phyloP scores from a whole-genome alignment of 371 early-diverging fungal species.

The Mucor lusitanicus region DNA sequence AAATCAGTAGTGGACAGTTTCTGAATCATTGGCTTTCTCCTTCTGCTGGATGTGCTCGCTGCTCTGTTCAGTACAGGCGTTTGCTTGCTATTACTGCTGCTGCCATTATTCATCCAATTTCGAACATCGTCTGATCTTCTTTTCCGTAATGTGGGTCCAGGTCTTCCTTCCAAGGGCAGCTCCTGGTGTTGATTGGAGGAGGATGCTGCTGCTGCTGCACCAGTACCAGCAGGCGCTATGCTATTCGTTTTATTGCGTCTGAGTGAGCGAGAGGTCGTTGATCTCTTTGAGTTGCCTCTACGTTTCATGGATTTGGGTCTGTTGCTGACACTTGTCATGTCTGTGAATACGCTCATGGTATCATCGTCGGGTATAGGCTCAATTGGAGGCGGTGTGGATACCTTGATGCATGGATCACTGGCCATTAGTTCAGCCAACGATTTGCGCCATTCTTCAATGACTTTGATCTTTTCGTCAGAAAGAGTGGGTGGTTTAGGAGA shows the following conservation, averaged over 20 bases:
- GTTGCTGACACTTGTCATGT: slow-evolving; percentile 48
- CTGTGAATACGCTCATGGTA: slow-evolving; percentile 35
- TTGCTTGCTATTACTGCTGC: not conserved
- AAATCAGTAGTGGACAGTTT: not conserved
- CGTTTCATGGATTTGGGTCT: slow-evolving; percentile 24
- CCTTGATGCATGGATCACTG: slow-evolving; percentile 25
- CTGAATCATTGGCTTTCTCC: slow-evolving; percentile 16
- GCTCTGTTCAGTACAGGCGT: not conserved
- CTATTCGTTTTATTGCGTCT: slow-evolving; percentile 10
- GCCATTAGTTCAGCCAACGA: slow-evolving; percentile 48
- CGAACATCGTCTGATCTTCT: slow-evolving; percentile 47
- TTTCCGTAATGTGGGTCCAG: slow-evolving; percentile 24
- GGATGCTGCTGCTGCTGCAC: slow-evolving; percentile 5
- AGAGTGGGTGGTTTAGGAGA: slow-evolving; percentile 13
- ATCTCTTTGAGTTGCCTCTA: slow-evolving; percentile 16
- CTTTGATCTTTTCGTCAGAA: slow-evolving; percentile 37
- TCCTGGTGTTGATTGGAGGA: slow-evolving; percentile 16
- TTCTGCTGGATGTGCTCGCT: not conserved
- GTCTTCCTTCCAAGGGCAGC: slow-evolving; percentile 26
- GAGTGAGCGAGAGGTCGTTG: not conserved
- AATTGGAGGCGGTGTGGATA: slow-evolving; percentile 41
- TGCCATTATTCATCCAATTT: slow-evolving; percentile 35
- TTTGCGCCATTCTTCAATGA: slow-evolving; percentile 51
- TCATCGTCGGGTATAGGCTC: slow-evolving; percentile 52
- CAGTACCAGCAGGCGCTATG: slow-evolving; percentile 18